Evolutionary conservation across 2,329 filamentous ascomycete species (phyloP), one percentile per base, ranked within the genome.

Genomic region (Trichoderma lentiforme): DNA sequence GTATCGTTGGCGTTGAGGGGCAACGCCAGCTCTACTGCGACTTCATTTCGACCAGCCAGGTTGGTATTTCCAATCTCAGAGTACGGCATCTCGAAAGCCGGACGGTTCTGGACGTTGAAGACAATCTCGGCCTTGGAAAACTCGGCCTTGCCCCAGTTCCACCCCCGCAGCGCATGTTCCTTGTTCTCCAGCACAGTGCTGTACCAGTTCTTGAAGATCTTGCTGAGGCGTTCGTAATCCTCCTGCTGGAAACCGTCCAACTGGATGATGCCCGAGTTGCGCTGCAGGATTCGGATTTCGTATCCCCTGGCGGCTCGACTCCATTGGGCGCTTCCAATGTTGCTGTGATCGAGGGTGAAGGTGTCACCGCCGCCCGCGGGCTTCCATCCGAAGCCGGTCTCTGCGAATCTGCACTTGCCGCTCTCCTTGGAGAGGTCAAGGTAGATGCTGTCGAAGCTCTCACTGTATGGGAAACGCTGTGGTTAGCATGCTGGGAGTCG

Each of bases 121-220:
- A 93, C 89, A 71, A 99, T 89, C 84, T 99, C 96, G 70, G 94
- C 92, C 83, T 98, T 97, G 73, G 92, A 92, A 80, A 99, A 97
- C 78, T 99, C 96, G 75, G 94, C 93, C 84, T 98, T 99, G 78
- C 96, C 96, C 97, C 96, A 99, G 82, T 99, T 99, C 96, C 96
- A 99, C 71, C 96, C 96, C 76, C 96, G 91, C 72, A 99, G 86
- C 28, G 96, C 94, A 82, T 98, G 96, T 83, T 99, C 96, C 82
- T 93, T 94, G 81, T 90, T 93, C 81, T 98, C 95, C 72, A 99
- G 88, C 78, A 91, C 94, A 78, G 96, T 92, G 83, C 94, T 96
- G 84, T 98, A 99, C 93, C 95, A 98, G 79, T 95, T 93, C 85
- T 98, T 98, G 88, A 99, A 98, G 76, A 96, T 90, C 81, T 97